A percentile compares a stretch with the other conserved stretches of the same genome.
These are phyloP conservation scores for Gleditsia sinensis DNA, from an alignment of 306 rosid species.

Conservation along the genomic window DNA sequence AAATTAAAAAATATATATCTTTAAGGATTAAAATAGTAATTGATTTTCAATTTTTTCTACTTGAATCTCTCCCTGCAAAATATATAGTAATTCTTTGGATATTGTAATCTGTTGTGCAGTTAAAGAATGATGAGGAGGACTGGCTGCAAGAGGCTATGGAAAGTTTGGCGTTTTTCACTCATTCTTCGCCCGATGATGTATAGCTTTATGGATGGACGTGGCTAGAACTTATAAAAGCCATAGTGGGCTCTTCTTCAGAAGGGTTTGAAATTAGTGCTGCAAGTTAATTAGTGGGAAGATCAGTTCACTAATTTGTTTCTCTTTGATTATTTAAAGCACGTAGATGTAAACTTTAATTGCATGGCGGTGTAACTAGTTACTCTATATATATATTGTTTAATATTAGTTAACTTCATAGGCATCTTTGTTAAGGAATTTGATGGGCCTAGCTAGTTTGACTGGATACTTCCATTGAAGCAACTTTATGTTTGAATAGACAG, in stretches of 20 bases:
- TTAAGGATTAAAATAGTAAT: too few species aligned
- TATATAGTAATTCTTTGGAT: too few species aligned
- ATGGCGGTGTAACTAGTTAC: conserved; percentile 38
- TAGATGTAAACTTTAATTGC: conserved; percentile 49
- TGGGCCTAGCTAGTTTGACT: conserved; percentile 47
- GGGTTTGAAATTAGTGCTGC: conserved; percentile 23
- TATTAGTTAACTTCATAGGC: conserved; percentile 31
- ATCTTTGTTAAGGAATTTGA: conserved; percentile 24
- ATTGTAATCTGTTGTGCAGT: conserved; percentile 42
- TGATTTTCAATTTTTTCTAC: too few species aligned
- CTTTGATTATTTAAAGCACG: conserved; percentile 34
- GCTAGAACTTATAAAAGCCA: conserved; percentile 17
- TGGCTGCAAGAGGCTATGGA: conserved; percentile 91
- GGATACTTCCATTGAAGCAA: conserved; percentile 23
- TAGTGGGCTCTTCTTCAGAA: conserved; percentile 10
- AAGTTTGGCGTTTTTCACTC: conserved; percentile 61
- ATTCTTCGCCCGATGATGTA: conserved; percentile 50
- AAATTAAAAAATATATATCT: too few species aligned
- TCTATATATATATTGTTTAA: conserved; percentile 26
- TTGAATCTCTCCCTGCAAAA: too few species aligned
- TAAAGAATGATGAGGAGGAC: conserved; percentile 72
- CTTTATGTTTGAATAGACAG: conserved; percentile 39
- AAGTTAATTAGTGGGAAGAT: too few species aligned
- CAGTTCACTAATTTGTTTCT: conserved; percentile 19
- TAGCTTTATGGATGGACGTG: conserved; percentile 28